These are phyloP conservation scores for Stemphylium vesicarium DNA, from an alignment of 2,329 filamentous ascomycete species.

Conservation along the genomic window DNA sequence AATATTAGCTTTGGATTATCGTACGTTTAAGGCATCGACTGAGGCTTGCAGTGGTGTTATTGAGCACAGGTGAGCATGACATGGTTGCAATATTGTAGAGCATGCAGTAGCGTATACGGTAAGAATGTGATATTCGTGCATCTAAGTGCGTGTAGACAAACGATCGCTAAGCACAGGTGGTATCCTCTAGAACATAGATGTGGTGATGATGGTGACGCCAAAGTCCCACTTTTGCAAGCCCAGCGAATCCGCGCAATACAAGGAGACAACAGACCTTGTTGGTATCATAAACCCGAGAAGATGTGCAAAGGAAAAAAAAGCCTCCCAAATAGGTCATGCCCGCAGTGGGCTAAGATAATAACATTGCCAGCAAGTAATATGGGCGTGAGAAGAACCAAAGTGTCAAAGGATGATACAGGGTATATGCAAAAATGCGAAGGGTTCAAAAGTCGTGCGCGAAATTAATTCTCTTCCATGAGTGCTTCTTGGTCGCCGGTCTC, in stretches of 20 bases:
- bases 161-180: slow-evolving; percentile 25
- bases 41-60: neutral
- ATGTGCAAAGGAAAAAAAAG: slow-evolving; percentile 12
- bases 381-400: slow-evolving; percentile 19
- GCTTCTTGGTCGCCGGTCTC: slow-evolving; percentile 78
- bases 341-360: slow-evolving; percentile 8
- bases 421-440: slow-evolving; percentile 22
- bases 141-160: slow-evolving; percentile 25
- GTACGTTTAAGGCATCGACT: neutral
- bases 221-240: slow-evolving; percentile 27
- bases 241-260: slow-evolving; percentile 12
- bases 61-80: neutral
- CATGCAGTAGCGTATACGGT: slow-evolving; percentile 8
- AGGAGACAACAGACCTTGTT: slow-evolving; percentile 18
- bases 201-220: slow-evolving; percentile 15
- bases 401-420: slow-evolving; percentile 28
- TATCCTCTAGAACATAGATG: slow-evolving; percentile 24
- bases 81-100: slow-evolving; percentile 1
- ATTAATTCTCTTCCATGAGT: slow-evolving; percentile 59
- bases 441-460: slow-evolving; percentile 12
- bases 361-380: slow-evolving; percentile 21
- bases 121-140: slow-evolving; percentile 28
- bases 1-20: neutral
- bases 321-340: slow-evolving; percentile 14
- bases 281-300: slow-evolving; percentile 28